Evolutionary conservation across 108 stramenopile genomes (phyloP).

Genomic region (Chaetoceros muelleri): DNA sequence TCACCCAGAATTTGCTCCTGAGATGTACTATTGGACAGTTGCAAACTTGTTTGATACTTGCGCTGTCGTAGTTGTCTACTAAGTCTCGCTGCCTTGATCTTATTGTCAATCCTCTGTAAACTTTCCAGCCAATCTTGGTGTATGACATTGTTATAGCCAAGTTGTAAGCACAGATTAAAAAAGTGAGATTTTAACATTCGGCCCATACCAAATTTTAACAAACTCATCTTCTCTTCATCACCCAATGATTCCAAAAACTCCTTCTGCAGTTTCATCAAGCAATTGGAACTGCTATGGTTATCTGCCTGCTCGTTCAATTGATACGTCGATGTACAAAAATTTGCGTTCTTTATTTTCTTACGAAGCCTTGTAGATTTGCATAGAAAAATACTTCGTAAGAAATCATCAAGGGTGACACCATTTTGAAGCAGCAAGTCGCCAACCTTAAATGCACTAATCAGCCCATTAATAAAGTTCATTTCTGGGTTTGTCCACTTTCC

Average conservation of each 20-base stretch:
- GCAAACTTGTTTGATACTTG: too few species aligned
- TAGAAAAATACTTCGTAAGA: neutral
- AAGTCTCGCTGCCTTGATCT: neutral
- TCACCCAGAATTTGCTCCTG: too few species aligned
- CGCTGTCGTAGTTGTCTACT: neutral
- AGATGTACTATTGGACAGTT: too few species aligned
- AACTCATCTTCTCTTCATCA: neutral
- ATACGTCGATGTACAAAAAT: neutral
- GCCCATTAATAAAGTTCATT: neutral
- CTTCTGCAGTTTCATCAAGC: neutral
- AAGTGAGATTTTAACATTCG: neutral
- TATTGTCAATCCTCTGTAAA: neutral
- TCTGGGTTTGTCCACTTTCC: neutral
- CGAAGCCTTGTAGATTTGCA: neutral
- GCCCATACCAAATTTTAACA: neutral
- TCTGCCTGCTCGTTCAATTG: neutral
- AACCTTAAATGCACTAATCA: neutral
- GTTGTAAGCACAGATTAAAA: neutral
- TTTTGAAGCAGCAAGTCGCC: neutral
- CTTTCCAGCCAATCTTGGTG: neutral
- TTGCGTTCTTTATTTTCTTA: neutral
- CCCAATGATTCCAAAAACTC: neutral
- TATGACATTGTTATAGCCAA: neutral
- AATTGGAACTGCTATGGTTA: neutral
- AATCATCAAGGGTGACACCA: neutral